phyloP scores from a whole-genome alignment of 1,284 basidiomycete genomes.

The Amylostereum areolatum region DNA sequence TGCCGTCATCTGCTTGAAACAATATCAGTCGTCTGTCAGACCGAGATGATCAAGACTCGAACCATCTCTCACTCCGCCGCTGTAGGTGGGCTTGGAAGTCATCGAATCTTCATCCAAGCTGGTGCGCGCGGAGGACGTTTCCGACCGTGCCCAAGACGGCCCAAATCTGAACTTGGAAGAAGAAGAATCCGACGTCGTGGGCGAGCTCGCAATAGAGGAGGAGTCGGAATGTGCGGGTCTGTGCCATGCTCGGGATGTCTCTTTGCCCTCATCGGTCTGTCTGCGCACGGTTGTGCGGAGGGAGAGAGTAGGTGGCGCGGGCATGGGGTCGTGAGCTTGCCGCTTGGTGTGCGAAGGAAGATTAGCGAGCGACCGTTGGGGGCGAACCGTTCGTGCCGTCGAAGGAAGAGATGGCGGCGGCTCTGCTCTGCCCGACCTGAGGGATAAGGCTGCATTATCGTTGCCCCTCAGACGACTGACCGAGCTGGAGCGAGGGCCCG shows the following conservation, averaged over 20 bases:
- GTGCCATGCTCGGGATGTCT: conserved; percentile 2
- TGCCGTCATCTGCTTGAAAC: conserved; percentile 8
- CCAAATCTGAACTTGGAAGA: neutral
- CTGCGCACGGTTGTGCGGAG: conserved; percentile 8
- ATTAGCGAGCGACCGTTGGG: conserved; percentile 20
- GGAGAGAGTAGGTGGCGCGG: conserved; percentile 8
- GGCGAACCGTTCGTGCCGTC: conserved; percentile 15
- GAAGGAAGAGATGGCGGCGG: conserved; percentile 4
- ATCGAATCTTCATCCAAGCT: conserved; percentile 33
- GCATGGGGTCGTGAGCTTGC: conserved; percentile 7
- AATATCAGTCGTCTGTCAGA: conserved; percentile 1
- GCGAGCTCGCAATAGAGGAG: conserved; percentile 10
- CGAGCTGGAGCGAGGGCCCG: conserved; percentile 13
- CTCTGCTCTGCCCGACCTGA: neutral
- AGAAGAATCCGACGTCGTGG: conserved; percentile 5
- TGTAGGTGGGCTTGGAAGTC: conserved; percentile 9
- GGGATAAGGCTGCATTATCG: neutral
- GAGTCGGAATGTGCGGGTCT: conserved; percentile 7
- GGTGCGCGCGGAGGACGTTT: conserved; percentile 36
- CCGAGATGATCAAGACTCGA: neutral
- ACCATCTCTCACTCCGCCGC: conserved; percentile 1
- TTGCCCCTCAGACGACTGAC: conserved; percentile 10
- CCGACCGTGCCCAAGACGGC: conserved; percentile 7
- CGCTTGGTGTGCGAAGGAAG: conserved; percentile 13
- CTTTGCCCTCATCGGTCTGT: neutral